These are phyloP conservation scores for Lavandula angustifolia DNA, from an alignment of 257 asterid genomes.

Conservation along the genomic window DNA sequence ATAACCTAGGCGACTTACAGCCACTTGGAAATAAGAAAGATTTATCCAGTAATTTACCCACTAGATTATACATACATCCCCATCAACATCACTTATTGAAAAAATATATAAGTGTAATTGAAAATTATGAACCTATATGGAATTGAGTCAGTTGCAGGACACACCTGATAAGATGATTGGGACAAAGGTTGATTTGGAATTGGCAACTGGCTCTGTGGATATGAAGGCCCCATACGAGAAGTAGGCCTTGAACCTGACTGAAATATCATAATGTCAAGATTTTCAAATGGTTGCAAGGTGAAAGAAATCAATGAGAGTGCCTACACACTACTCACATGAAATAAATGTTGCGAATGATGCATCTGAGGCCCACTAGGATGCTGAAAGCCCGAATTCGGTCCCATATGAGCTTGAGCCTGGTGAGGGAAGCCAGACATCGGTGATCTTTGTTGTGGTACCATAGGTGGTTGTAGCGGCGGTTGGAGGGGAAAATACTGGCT, in stretches of 20 bases:
- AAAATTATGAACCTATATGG: not conserved
- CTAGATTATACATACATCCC: not conserved
- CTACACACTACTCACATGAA: slow-evolving; percentile 62
- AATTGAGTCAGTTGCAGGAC: slow-evolving; percentile 25
- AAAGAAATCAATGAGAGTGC: not conserved
- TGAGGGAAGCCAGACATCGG: slow-evolving; percentile 60
- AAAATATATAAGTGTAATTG: too few relatives aligned
- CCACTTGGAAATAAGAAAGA: not conserved
- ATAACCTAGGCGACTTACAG: not conserved
- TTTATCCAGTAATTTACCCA: not conserved
- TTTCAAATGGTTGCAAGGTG: not conserved
- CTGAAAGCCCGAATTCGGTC: slow-evolving; percentile 65
- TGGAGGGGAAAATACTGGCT: slow-evolving; percentile 62
- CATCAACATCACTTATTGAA: not conserved
- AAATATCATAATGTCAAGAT: slow-evolving; percentile 34
- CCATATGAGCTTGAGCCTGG: slow-evolving; percentile 73
- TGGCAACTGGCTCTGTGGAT: slow-evolving; percentile 72
- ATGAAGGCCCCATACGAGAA: slow-evolving; percentile 67
- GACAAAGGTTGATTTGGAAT: slow-evolving; percentile 62
- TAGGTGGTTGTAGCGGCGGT: slow-evolving; percentile 47
- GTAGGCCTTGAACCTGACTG: slow-evolving; percentile 73
- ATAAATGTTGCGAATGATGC: slow-evolving; percentile 78
- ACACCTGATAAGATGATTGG: slow-evolving; percentile 76
- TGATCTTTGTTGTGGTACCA: slow-evolving; percentile 59
- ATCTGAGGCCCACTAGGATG: slow-evolving; percentile 71